These are phyloP conservation scores for Aureobasidium musti DNA, from an alignment of 2,329 filamentous ascomycete genomes.

Conservation along the genomic window DNA sequence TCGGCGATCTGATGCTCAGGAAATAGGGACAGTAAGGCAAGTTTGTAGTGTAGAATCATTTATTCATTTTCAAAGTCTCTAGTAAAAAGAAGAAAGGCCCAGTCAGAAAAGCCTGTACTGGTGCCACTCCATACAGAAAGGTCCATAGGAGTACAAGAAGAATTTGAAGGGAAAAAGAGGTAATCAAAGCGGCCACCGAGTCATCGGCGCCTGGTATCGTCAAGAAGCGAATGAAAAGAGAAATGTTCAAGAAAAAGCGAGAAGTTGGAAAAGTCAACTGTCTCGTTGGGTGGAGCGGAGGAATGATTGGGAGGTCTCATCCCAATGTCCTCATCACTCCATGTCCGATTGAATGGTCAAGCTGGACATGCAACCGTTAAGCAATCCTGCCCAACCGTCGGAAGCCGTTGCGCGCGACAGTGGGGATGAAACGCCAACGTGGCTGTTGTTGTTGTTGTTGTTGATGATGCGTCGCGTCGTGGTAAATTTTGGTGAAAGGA, in stretches of 20 bases:
- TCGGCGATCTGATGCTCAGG: not conserved
- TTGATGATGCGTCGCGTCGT: conserved; percentile 26
- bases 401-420: conserved; percentile 21
- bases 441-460: conserved; percentile 4
- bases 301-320: not conserved
- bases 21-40: not conserved
- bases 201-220: conserved; percentile 23
- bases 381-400: conserved; percentile 11
- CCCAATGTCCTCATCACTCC: not conserved
- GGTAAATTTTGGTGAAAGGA: conserved; percentile 15
- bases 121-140: not conserved
- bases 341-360: not conserved
- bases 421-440: conserved; percentile 27
- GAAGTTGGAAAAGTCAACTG: conserved; percentile 1
- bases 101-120: not conserved
- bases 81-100: conserved; percentile 22
- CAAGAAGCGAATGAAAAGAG: conserved; percentile 25
- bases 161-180: conserved; percentile 1
- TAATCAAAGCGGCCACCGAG: not conserved
- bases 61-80: conserved; percentile 12
- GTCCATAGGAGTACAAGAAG: conserved; percentile 5
- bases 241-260: conserved; percentile 25
- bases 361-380: conserved; percentile 19
- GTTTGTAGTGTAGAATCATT: conserved; percentile 8
- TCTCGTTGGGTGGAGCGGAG: not conserved